A percentile compares a stretch with the other conserved stretches of the same genome.
phyloP scores from a whole-genome alignment of 805 yeast species.

The Ogataea thermomethanolica region DNA sequence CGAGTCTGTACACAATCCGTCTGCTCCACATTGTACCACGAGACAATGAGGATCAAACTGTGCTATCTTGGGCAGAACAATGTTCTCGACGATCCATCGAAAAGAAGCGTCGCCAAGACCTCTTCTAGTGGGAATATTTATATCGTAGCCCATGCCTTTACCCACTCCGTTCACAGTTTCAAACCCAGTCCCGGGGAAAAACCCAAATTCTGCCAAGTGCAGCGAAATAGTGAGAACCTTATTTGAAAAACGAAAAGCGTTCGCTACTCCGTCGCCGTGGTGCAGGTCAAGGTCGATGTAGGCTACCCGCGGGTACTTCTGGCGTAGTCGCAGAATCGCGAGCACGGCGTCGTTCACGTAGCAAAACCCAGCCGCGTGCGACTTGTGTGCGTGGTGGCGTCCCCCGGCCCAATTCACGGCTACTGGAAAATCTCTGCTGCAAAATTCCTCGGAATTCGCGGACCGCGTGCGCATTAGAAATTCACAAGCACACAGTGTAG shows the following conservation, averaged over 20 bases:
- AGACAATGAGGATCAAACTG: conserved; percentile 47
- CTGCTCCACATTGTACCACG: conserved; percentile 70
- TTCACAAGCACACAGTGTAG: conserved; percentile 50
- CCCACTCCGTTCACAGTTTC: conserved; percentile 37
- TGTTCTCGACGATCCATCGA: conserved; percentile 34
- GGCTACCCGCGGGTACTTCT: conserved; percentile 42
- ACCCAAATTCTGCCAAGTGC: conserved; percentile 63
- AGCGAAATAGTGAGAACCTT: conserved; percentile 59
- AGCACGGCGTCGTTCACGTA: conserved; percentile 68
- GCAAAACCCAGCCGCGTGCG: conserved; percentile 66
- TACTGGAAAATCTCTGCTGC: conserved; percentile 19
- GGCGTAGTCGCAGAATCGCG: conserved; percentile 49
- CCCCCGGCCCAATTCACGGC: conserved; percentile 80
- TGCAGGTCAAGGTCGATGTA: conserved; percentile 74
- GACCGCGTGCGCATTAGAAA: conserved; percentile 29
- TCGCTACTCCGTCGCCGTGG: conserved; percentile 79
- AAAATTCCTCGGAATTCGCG: too few species aligned
- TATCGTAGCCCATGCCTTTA: conserved; percentile 34
- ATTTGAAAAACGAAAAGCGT: conserved; percentile 54
- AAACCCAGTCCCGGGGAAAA: conserved; percentile 70
- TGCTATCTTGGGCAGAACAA: conserved; percentile 41
- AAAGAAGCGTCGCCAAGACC: conserved; percentile 53
- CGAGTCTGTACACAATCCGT: conserved; percentile 62
- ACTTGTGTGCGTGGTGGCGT: conserved; percentile 60
- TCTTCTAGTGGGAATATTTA: conserved; percentile 54